These are phyloP conservation scores for Grigorovia yakushimaensis DNA, from an alignment of 805 yeast species.

Conservation along the genomic window DNA sequence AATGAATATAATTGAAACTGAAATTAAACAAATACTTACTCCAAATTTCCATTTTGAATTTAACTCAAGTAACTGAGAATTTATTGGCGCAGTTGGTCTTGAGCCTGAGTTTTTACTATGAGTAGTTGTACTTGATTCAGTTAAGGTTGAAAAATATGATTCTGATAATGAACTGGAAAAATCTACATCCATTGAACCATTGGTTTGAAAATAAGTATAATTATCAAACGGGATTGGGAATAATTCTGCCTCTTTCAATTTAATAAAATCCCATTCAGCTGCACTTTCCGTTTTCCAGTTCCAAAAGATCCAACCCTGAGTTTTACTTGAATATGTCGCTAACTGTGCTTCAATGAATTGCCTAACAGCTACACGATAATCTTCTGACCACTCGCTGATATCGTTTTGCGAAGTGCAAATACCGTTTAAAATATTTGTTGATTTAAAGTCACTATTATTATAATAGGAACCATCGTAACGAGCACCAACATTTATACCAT, in stretches of 20 bases:
- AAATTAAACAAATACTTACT: not conserved
- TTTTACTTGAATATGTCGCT: conserved; percentile 37
- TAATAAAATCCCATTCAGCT: conserved; percentile 55
- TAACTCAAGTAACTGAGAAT: not conserved
- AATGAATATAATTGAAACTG: not conserved
- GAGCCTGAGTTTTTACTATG: not conserved
- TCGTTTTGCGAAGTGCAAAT: conserved; percentile 34
- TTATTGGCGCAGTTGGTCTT: not conserved
- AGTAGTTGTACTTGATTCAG: not conserved
- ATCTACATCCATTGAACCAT: conserved; percentile 16
- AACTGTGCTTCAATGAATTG: conserved; percentile 53
- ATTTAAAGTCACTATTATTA: conserved; percentile 12
- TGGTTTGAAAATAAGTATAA: conserved; percentile 37
- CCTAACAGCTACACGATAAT: conserved; percentile 37
- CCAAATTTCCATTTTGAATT: not conserved
- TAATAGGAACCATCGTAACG: conserved; percentile 45
- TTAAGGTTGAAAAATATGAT: not conserved
- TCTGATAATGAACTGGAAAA: conserved; percentile 11
- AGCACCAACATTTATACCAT: conserved; percentile 60
- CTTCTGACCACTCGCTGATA: conserved; percentile 33
- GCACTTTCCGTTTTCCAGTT: conserved; percentile 58
- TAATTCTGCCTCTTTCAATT: conserved; percentile 39
- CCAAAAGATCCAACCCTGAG: conserved; percentile 63
- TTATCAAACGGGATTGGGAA: conserved; percentile 54
- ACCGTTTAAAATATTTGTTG: conserved; percentile 25